Percentiles rank a stretch among this genome's conserved stretches.
Evolutionary conservation across 495 filamentous ascomycete genomes (phyloP).

Genomic region (Lasiosphaeria miniovina): DNA sequence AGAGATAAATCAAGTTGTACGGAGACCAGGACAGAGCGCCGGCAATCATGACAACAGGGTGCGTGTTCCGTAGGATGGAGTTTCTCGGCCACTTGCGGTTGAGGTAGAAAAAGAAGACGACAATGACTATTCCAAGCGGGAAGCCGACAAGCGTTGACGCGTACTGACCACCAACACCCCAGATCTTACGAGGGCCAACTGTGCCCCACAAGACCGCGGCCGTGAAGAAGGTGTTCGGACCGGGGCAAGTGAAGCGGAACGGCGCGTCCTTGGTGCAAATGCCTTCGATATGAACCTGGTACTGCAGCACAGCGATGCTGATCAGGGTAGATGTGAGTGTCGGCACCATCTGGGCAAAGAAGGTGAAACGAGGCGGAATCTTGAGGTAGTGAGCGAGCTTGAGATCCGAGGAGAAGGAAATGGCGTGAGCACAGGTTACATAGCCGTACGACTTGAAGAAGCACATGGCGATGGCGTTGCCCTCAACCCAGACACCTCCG

Average conservation of each 20-base stretch:
- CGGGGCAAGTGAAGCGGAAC: constrained; percentile 40
- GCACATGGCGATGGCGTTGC: constrained; percentile 44
- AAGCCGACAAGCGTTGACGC: constrained; percentile 36
- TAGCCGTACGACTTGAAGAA: constrained; percentile 46
- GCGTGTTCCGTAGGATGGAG: constrained; percentile 34
- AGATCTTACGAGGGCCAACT: constrained; percentile 43
- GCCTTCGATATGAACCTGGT: constrained; percentile 36
- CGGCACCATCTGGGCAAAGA: constrained; percentile 43
- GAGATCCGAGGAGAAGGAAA: constrained; percentile 38
- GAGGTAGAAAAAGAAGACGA: constrained; percentile 30
- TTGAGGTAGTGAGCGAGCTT: constrained; percentile 47
- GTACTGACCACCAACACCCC: constrained; percentile 38
- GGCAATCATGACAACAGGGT: constrained; percentile 39
- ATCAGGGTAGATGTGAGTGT: constrained; percentile 41
- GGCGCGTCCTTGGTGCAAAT: constrained; percentile 41
- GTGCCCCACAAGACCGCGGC: constrained; percentile 46
- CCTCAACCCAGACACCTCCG: constrained; percentile 39
- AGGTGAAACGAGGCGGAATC: constrained; percentile 42
- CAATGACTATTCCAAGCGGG: constrained; percentile 35
- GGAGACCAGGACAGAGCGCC: constrained; percentile 37
- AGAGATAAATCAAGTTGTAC: constrained; percentile 37
- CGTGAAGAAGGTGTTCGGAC: constrained; percentile 44
- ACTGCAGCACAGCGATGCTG: constrained; percentile 40
- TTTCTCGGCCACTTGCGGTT: constrained; percentile 31
- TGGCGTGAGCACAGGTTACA: constrained; percentile 39